Percentiles rank a stretch among this genome's conserved stretches.
These are phyloP conservation scores for Oryza longistaminata DNA, from an alignment of 176 grass and related monocot species.

Conservation along the genomic window DNA sequence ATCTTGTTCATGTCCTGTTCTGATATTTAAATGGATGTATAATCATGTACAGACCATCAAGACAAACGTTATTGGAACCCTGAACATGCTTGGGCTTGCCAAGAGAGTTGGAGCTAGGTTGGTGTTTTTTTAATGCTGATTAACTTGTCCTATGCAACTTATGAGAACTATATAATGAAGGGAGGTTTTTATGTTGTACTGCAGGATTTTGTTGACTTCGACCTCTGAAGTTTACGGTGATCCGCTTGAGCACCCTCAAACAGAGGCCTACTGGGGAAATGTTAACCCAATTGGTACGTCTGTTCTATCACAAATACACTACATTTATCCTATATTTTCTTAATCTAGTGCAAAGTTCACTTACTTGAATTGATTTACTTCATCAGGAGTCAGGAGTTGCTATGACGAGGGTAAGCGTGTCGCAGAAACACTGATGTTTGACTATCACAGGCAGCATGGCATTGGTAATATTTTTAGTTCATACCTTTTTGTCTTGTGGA, in stretches of 20 bases:
- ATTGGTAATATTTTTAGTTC: constrained; percentile 60
- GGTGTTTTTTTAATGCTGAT: constrained; percentile 1
- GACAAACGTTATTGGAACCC: constrained; percentile 98
- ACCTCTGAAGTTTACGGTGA: constrained; percentile 99
- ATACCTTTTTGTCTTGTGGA: background rate
- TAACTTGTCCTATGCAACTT: constrained; percentile 19
- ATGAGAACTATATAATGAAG: constrained; percentile 8
- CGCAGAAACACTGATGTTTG: constrained; percentile 98
- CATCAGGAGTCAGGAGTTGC: constrained; percentile 95
- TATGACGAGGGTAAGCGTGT: constrained; percentile 99
- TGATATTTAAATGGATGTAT: constrained; percentile 6
- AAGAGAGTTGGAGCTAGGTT: constrained; percentile 98
- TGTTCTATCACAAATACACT: constrained; percentile 32
- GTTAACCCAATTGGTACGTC: constrained; percentile 96
- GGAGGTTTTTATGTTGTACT: constrained; percentile 24
- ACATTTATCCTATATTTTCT: constrained; percentile 12
- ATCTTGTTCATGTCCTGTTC: constrained; percentile 11
- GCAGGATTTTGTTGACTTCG: constrained; percentile 94
- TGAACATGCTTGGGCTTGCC: constrained; percentile 99
- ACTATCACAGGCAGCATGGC: constrained; percentile 99
- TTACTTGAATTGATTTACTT: constrained; percentile 36
- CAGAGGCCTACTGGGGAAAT: constrained; percentile 99
- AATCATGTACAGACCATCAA: constrained; percentile 81
- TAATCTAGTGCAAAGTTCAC: constrained; percentile 13
- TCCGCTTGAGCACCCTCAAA: constrained; percentile 96